Evolutionary conservation across 345 rosid genomes (phyloP).

Genomic region (Barbarea vulgaris): DNA sequence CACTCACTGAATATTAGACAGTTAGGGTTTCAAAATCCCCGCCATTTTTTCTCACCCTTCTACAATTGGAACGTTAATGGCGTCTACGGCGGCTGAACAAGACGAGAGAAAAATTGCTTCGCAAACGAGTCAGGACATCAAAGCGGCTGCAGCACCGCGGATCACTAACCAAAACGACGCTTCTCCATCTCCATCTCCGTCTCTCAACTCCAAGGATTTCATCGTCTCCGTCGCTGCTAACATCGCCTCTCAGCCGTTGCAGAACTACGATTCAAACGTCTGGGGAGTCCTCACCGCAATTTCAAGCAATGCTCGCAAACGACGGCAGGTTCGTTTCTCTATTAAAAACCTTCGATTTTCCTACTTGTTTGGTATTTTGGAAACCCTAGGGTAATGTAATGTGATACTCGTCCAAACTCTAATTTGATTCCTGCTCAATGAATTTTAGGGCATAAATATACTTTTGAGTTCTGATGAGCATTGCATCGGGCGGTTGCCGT

Average conservation of each 20-base stretch:
- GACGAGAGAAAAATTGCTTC: constrained; percentile 38
- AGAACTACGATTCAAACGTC: constrained; percentile 61
- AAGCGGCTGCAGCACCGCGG: constrained; percentile 28
- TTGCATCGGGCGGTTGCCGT: constrained; percentile 69
- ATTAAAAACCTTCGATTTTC: constrained; percentile 21
- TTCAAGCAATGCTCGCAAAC: constrained; percentile 74
- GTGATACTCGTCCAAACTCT: neutral
- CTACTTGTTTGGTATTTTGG: neutral
- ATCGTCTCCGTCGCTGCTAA: constrained; percentile 63
- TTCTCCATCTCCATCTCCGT: constrained; percentile 44
- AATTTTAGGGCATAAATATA: constrained; percentile 71
- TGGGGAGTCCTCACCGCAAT: constrained; percentile 97
- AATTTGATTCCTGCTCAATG: constrained; percentile 20
- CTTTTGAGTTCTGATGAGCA: constrained; percentile 73
- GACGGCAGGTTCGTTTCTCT: constrained; percentile 57
- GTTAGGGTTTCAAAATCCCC: constrained; percentile 57
- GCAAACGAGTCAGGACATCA: constrained; percentile 29
- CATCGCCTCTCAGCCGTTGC: constrained; percentile 70
- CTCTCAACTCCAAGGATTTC: constrained; percentile 50
- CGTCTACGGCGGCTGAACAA: constrained; percentile 42
- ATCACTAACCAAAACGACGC: constrained; percentile 38
- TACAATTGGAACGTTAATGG: neutral
- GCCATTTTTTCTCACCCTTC: constrained; percentile 42
- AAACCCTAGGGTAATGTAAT: neutral
- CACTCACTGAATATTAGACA: neutral